Evolutionary conservation across 129 eudicot genomes (phyloP), one percentile per base, ranked within the genome.

Genomic region (Apium graveolens): DNA sequence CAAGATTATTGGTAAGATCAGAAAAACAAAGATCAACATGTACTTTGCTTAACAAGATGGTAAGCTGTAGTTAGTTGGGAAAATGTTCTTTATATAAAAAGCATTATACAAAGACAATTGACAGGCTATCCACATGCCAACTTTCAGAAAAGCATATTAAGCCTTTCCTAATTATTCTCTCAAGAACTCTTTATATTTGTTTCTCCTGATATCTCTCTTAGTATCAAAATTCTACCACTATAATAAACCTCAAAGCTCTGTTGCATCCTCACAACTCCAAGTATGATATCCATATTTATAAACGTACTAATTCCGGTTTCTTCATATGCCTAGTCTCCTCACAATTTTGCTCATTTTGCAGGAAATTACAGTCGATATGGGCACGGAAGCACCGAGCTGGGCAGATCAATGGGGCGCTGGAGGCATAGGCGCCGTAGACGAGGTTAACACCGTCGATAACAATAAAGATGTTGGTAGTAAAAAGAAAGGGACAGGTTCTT

Each of bases 371-470:
- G 68, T 32, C 14, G 44, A 11, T 16, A 89, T 86, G 90, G 89
- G 84, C 26, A 83, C 79, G 24, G 98, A 93, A 62, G 98, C 89
- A 79, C 96, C 98, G 57, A 89, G 96, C 71, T 93, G 98, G 98
- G 98, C 98, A 69, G 98, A 93, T 91, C 97, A 91, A 84, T 93
- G 98, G 98, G 98, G 98, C 42, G 91, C 91, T 14, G 98, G 98
- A 81, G 98, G 98, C 7, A 81, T 93, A n/a, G 98, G 97, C 10
- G 95, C 93, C 4, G 87, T 91, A 29, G 93, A 84, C 45, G 88
- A 86, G 5, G 87, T 20, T 5, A 71, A 90, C 38, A 82, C 80
- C 32, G 70, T 78, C 11, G 86, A 86, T 27, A 75, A 26, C 37
- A 82, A 81, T 72, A 90, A 86, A 78, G 91, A 89, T 9, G 70